Conservation (phyloP, 208 protist species). For the Blechomonas ayalai region DNA sequence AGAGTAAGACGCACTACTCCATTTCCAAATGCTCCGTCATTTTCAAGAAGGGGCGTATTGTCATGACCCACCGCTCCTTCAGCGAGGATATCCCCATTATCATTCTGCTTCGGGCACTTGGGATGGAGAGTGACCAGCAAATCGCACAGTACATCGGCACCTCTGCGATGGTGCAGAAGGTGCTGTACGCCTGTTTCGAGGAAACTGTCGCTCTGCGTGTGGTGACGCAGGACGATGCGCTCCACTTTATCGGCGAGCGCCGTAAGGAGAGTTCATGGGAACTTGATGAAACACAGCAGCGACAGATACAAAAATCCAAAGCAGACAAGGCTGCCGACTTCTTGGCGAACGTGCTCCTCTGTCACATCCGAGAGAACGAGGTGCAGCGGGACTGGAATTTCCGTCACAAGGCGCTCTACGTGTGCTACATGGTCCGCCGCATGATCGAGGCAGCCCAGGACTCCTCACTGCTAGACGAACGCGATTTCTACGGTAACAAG, state of each 20-base stretch:
- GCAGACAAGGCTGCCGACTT: conserved; percentile 94
- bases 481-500: conserved; percentile 99
- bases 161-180: conserved; percentile 75
- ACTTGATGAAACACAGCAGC: conserved; percentile 49
- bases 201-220: conserved; percentile 79
- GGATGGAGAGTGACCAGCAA: conserved; percentile 97
- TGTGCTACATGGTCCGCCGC: conserved; percentile 96
- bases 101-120: conserved; percentile 97
- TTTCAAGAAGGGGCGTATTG: conserved; percentile 93
- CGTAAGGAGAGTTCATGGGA: conserved; percentile 77
- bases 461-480: conserved; percentile 91
- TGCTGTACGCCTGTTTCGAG: conserved; percentile 96
- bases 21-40: conserved; percentile 94
- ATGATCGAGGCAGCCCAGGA: conserved; percentile 94
- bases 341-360: conserved; percentile 90
- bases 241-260: conserved; percentile 97
- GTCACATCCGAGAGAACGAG: conserved; percentile 90
- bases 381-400: conserved; percentile 95
- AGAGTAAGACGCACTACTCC: conserved; percentile 90
- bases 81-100: conserved; percentile 97
- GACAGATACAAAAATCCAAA: conserved; percentile 67
- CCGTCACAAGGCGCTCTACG: conserved; percentile 95
- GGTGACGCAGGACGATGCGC: conserved; percentile 90
- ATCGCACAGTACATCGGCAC: conserved; percentile 97
- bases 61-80: conserved; percentile 98